Conservation (phyloP, 1,284 basidiomycete species). For the Lentinula novae-zelandiae region DNA sequence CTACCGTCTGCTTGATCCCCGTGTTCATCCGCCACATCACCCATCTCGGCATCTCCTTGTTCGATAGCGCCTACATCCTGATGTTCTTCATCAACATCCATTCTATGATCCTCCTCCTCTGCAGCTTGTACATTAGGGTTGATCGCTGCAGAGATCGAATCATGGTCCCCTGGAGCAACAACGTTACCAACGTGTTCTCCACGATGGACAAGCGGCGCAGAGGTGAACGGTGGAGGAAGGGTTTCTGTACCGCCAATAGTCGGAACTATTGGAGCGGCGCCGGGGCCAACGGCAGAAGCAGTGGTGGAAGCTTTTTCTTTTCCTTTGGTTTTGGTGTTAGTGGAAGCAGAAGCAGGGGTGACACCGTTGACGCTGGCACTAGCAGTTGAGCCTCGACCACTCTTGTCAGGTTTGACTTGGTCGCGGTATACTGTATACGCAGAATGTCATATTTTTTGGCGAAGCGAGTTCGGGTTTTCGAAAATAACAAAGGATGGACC, state of each 20-base stretch:
- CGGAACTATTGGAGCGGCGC: neutral
- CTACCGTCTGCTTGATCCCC: slow-evolving; percentile 25
- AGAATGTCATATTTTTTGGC: too few relatives aligned
- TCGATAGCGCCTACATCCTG: neutral
- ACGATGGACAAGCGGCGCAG: slow-evolving; percentile 1
- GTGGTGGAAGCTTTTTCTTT: neutral
- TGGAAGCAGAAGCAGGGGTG: neutral
- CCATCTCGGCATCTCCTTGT: slow-evolving; percentile 21
- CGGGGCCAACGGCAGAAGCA: neutral
- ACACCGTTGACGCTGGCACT: neutral
- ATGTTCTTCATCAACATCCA: slow-evolving; percentile 5
- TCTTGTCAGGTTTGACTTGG: slow-evolving; percentile 49
- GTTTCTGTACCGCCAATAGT: neutral
- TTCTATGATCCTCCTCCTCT: slow-evolving; percentile 13
- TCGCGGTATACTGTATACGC: slow-evolving; percentile 52
- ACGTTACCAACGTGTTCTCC: neutral
- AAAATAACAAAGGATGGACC: too few relatives aligned
- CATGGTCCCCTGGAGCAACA: neutral
- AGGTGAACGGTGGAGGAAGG: slow-evolving; percentile 5
- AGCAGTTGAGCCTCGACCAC: slow-evolving; percentile 6
- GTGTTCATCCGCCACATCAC: slow-evolving; percentile 23
- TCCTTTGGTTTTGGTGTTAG: neutral
- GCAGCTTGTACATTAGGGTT: neutral
- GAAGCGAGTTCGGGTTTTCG: too few relatives aligned
- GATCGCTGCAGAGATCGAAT: neutral